Percentiles rank a stretch among this genome's conserved stretches.
phyloP scores from a whole-genome alignment of 805 yeast species.

The Sugiyamaella americana region DNA sequence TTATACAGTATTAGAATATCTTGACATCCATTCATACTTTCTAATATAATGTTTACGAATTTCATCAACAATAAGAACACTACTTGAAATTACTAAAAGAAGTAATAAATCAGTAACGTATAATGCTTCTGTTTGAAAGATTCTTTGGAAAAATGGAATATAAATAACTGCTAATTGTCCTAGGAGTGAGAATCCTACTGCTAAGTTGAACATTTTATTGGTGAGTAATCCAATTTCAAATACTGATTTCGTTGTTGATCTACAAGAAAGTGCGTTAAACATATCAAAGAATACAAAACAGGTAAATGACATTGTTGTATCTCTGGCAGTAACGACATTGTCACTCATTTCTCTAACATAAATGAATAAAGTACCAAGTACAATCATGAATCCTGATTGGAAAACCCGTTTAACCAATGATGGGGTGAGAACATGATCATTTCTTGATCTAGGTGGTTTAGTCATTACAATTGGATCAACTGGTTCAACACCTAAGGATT shows the following conservation, averaged over 20 bases:
- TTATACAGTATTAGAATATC: slow-evolving; percentile 23
- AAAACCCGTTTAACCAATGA: slow-evolving; percentile 65
- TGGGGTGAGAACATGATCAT: slow-evolving; percentile 73
- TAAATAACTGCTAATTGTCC: slow-evolving; percentile 95
- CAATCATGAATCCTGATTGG: slow-evolving; percentile 70
- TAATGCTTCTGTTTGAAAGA: slow-evolving; percentile 93
- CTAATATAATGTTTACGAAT: slow-evolving; percentile 48
- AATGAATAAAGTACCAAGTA: slow-evolving; percentile 80
- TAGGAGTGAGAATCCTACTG: slow-evolving; percentile 78
- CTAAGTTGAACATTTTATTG: slow-evolving; percentile 88
- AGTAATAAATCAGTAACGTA: slow-evolving; percentile 61
- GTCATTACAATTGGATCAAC: slow-evolving; percentile 94
- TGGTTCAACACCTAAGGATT: slow-evolving; percentile 93
- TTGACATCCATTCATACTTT: slow-evolving; percentile 20
- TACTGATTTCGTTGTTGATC: slow-evolving; percentile 78
- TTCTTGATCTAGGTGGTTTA: slow-evolving; percentile 89
- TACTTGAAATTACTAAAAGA: slow-evolving; percentile 58
- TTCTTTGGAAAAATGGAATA: slow-evolving; percentile 83
- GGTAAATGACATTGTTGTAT: slow-evolving; percentile 98
- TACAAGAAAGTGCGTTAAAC: slow-evolving; percentile 93
- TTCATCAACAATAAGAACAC: slow-evolving; percentile 85
- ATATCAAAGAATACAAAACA: slow-evolving; percentile 93
- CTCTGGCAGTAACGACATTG: slow-evolving; percentile 83
- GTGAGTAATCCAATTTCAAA: slow-evolving; percentile 71
- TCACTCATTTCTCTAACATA: slow-evolving; percentile 77